Evolutionary conservation across 2,329 filamentous ascomycete species (phyloP), one percentile per base, ranked within the genome.

Genomic region (Apiospora aurea): DNA sequence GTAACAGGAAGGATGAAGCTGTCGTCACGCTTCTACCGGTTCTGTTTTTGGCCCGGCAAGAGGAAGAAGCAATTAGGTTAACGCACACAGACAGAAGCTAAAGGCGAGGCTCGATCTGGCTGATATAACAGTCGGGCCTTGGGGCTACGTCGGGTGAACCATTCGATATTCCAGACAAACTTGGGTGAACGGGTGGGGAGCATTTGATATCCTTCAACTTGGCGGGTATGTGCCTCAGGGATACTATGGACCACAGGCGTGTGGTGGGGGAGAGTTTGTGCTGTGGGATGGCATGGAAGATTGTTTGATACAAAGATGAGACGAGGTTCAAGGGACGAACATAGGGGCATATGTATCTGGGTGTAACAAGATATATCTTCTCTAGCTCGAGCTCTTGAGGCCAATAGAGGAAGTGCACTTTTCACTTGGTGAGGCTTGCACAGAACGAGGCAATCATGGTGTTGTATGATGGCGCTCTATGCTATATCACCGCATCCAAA

Each of bases 21-120:
- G 57, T 64, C 57, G 29, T 64, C 11, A 64, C 57, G 57, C 41
- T 64, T 64, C 57, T 64, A 8, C 34, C 57, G 18, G 57, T 64
- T 11, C 57, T 64, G 57, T 46, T 14, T 51, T 51, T 61, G 53
- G 8, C 10, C 57, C 57, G 34, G 18, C 34, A 21, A 7, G 57
- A 41, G 18, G 57, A 41, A 41, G 34, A 38, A n/a, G 18, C 21
- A 64, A 8, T 41, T 41, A 41, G 21, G 57, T 41, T 24, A 64
- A 41, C 8, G 18, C 57, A 41, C 57, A 41, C 57, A 64, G 41
- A 64, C n/a, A 41, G 41, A 38, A 38, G 57, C 18, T 64, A 24
- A 41, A 21, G 34, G 53, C 10, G 18, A 64, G 10, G 57, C 38
- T 34, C 57, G 57, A 21, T 64, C 34, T 41, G 8, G 16, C 41